Percentiles rank a stretch among this genome's conserved stretches.
Conservation (phyloP, 2,329 filamentous ascomycete genomes). For the Trichophaea hybrida region DNA sequence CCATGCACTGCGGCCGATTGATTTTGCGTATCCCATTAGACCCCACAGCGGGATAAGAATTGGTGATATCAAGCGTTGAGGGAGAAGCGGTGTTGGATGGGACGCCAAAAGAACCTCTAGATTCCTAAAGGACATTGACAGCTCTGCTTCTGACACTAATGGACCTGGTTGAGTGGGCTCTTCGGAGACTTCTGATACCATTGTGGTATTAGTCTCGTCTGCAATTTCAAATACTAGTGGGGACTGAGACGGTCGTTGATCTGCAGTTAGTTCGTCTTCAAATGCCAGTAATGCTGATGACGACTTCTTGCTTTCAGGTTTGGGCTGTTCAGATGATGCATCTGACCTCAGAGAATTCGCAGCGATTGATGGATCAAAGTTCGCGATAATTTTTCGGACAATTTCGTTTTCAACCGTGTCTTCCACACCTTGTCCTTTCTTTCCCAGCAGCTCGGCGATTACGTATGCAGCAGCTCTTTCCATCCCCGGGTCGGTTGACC, state of each 20-base stretch:
- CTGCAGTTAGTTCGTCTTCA: constrained; percentile 7
- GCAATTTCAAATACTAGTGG: neutral
- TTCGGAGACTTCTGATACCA: neutral
- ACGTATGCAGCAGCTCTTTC: constrained; percentile 22
- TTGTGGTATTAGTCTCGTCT: neutral
- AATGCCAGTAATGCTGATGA: constrained; percentile 17
- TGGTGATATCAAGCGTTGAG: constrained; percentile 17
- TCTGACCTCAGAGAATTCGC: neutral
- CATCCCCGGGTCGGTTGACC: constrained; percentile 12
- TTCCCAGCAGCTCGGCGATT: constrained; percentile 22
- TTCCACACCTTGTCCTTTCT: constrained; percentile 15
- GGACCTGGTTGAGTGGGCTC: neutral
- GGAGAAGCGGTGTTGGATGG: constrained; percentile 18
- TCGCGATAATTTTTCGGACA: constrained; percentile 15
- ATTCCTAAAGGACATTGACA: constrained; percentile 12
- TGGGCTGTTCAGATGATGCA: neutral
- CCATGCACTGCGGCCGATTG: constrained; percentile 18
- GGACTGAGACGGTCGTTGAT: constrained; percentile 2
- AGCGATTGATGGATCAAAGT: constrained; percentile 11
- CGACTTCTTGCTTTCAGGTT: neutral
- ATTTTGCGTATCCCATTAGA: constrained; percentile 10
- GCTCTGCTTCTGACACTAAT: constrained; percentile 13
- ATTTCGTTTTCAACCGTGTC: constrained; percentile 20
- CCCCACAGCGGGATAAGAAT: constrained; percentile 22
- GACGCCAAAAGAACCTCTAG: constrained; percentile 13